Conservation (phyloP, 2,329 filamentous ascomycete species). For the Xylogone sp. region DNA sequence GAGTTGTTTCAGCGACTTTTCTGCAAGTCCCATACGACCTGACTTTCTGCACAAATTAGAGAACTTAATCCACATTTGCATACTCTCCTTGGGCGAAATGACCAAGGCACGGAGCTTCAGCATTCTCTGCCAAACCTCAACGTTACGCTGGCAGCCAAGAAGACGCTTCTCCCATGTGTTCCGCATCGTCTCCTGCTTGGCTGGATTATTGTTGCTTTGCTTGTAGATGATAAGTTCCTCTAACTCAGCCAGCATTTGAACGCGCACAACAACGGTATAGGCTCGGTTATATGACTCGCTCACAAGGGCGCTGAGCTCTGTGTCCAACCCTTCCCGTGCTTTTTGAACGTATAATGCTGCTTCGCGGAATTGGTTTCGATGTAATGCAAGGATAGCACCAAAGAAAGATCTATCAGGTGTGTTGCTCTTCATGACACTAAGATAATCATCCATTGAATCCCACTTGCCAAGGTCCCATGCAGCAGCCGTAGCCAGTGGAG, state of each 20-base stretch:
- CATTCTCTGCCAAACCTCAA: slow-evolving; percentile 98
- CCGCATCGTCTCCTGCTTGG: slow-evolving; percentile 87
- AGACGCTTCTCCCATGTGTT: slow-evolving; percentile 94
- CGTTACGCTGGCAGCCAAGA: slow-evolving; percentile 92
- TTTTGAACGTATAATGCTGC: slow-evolving; percentile 86
- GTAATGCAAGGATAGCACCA: slow-evolving; percentile 88
- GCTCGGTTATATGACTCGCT: slow-evolving; percentile 97
- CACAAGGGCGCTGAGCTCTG: slow-evolving; percentile 91
- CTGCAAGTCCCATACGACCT: slow-evolving; percentile 86
- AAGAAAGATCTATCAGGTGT: slow-evolving; percentile 97
- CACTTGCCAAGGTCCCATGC: slow-evolving; percentile 97
- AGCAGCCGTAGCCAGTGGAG: slow-evolving; percentile 88
- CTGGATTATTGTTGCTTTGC: slow-evolving; percentile 72
- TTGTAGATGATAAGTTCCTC: slow-evolving; percentile 99
- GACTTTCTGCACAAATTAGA: slow-evolving; percentile 97
- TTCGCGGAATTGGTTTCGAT: slow-evolving; percentile 93
- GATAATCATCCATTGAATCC: slow-evolving; percentile 97
- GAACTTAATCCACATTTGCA: slow-evolving; percentile 99
- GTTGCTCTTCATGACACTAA: slow-evolving; percentile 89
- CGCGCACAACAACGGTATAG: slow-evolving; percentile 95
- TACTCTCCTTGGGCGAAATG: slow-evolving; percentile 86
- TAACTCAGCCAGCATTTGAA: slow-evolving; percentile 97
- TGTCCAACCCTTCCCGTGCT: slow-evolving; percentile 89
- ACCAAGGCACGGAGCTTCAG: slow-evolving; percentile 90
- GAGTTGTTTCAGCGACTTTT: slow-evolving; percentile 91